Conservation (phyloP, 2,329 filamentous ascomycete species). For the Eutypa lata region DNA sequence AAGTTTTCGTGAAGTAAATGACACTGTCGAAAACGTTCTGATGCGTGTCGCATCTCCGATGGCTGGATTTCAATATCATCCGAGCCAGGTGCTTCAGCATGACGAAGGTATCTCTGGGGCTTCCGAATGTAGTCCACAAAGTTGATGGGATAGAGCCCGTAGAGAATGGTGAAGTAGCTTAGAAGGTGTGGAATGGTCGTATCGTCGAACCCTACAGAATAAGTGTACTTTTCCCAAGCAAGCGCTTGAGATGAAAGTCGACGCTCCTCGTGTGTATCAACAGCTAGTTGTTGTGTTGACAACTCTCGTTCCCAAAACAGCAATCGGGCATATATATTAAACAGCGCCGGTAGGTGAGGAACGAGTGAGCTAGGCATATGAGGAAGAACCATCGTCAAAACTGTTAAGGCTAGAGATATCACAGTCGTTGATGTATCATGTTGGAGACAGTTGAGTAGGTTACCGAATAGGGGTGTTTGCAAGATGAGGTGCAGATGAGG, state of each 20-base stretch:
- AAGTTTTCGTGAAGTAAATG: conserved; percentile 84
- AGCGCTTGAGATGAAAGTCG: conserved; percentile 27
- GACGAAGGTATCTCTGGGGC: conserved; percentile 73
- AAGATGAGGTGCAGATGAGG: conserved; percentile 73
- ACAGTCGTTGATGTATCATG: conserved; percentile 74
- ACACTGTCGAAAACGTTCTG: conserved; percentile 68
- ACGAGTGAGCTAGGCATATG: conserved; percentile 74
- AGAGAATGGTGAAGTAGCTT: conserved; percentile 78
- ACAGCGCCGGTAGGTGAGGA: conserved; percentile 67
- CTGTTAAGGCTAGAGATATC: conserved; percentile 71
- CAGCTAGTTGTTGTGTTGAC: conserved; percentile 33
- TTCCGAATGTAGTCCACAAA: conserved; percentile 85
- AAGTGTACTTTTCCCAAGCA: conserved; percentile 63
- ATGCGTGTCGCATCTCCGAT: conserved; percentile 71
- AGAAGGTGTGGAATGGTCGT: conserved; percentile 63
- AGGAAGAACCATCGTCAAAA: conserved; percentile 77
- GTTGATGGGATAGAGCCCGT: conserved; percentile 80
- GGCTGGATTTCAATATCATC: conserved; percentile 78
- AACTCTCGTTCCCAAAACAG: conserved; percentile 71
- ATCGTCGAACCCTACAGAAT: conserved; percentile 60
- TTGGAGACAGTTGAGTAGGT: conserved; percentile 71
- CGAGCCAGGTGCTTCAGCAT: conserved; percentile 65
- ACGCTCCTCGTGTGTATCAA: conserved; percentile 37
- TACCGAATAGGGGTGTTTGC: conserved; percentile 68
- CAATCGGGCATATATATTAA: conserved; percentile 77